phyloP scores from a whole-genome alignment of 1,284 basidiomycete species.

The Retiboletus flavoniger region DNA sequence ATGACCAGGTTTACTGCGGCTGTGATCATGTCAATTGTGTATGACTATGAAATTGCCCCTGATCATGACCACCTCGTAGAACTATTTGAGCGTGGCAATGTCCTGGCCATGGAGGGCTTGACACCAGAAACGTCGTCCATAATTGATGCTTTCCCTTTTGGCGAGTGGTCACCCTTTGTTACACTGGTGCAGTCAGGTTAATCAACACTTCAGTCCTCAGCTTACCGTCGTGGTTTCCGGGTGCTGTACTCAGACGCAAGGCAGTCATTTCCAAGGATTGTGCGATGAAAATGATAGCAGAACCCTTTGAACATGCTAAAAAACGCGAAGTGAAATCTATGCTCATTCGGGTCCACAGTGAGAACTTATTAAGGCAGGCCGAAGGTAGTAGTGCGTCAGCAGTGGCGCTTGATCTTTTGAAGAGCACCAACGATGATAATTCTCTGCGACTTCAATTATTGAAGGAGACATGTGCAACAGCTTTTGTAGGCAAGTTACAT shows the following conservation, averaged over 20 bases:
- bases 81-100: conserved; percentile 12
- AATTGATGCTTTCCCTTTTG: conserved; percentile 23
- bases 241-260: conserved; percentile 10
- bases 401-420: conserved; percentile 21
- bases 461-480: conserved; percentile 23
- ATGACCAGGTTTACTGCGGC: conserved; percentile 19
- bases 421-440: neutral
- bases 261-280: conserved; percentile 14
- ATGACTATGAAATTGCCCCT: conserved; percentile 22
- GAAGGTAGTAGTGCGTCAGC: conserved; percentile 6
- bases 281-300: conserved; percentile 17
- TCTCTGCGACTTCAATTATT: conserved; percentile 7
- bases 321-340: conserved; percentile 13
- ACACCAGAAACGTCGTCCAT: conserved; percentile 20
- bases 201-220: conserved; percentile 15
- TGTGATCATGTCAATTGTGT: conserved; percentile 25
- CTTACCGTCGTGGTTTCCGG: conserved; percentile 26
- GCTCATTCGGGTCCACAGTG: neutral
- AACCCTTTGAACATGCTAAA: conserved; percentile 20
- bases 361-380: conserved; percentile 9
- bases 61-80: conserved; percentile 22
- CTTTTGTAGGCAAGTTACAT: conserved; percentile 26
- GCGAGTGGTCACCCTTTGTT: conserved; percentile 1
- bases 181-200: neutral
- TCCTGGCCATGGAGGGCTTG: conserved; percentile 13